Percentiles rank a stretch among this genome's conserved stretches.
Conservation (phyloP, 805 yeast species). For the Candida boleticola region DNA sequence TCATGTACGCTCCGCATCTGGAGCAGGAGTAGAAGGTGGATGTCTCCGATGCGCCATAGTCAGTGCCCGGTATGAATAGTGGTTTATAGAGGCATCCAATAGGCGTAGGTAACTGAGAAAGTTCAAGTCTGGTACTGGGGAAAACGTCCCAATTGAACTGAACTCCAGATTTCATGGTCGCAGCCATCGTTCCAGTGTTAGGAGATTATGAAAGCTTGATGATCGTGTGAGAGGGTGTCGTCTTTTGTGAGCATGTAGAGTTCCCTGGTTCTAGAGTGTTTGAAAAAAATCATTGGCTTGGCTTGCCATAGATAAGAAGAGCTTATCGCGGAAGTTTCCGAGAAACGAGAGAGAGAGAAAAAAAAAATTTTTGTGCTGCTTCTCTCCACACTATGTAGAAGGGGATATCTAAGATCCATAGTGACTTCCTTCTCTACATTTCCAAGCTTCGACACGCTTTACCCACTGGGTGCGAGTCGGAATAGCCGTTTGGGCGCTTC, state of each 20-base stretch:
- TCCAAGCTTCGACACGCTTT: no score
- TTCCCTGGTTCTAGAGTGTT: no score
- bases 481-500: no score
- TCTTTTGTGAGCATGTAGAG: no score
- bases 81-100: conserved; percentile 38
- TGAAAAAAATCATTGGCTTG: not conserved
- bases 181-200: not conserved
- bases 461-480: no score
- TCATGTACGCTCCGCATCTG: conserved; percentile 26
- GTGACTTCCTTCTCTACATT: no score
- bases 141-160: conserved; percentile 71
- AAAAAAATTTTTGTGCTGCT: no score
- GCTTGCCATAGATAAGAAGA: not conserved
- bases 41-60: not conserved
- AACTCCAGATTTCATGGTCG: conserved; percentile 56
- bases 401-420: no score
- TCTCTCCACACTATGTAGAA: no score
- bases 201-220: not conserved
- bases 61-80: conserved; percentile 5
- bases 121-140: conserved; percentile 39
- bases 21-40: conserved; percentile 18
- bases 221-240: not conserved
- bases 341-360: not conserved
- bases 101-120: conserved; percentile 29
- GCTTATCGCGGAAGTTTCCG: conserved; percentile 1